These are phyloP conservation scores for Pichia eremophila DNA, from an alignment of 805 yeast species.

Conservation along the genomic window DNA sequence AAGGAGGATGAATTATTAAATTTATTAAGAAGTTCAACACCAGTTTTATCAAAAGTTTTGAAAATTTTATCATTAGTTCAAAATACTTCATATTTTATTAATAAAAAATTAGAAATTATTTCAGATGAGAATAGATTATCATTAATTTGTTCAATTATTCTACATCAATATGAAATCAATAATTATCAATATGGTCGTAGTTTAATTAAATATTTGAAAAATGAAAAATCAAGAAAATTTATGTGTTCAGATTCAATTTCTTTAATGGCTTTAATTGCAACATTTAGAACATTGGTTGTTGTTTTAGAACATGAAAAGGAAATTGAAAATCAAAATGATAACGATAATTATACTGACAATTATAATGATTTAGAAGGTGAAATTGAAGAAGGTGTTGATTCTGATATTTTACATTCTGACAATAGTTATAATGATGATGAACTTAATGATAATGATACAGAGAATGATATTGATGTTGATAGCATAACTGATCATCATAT, in stretches of 20 bases:
- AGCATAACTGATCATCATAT: no score
- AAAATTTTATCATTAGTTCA: not conserved
- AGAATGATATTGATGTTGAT: not conserved
- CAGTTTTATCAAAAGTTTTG: slow-evolving; percentile 5
- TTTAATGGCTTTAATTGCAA: slow-evolving; percentile 21
- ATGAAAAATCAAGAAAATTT: slow-evolving; percentile 7
- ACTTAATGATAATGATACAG: not conserved
- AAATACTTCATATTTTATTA: not conserved
- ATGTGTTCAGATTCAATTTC: slow-evolving; percentile 17
- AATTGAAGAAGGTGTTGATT: not conserved
- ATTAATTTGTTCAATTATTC: slow-evolving; percentile 22
- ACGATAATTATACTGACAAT: not conserved
- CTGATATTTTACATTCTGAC: not conserved
- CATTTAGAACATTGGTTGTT: slow-evolving; percentile 17
- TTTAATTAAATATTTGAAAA: slow-evolving; percentile 19
- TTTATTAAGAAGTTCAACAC: not conserved
- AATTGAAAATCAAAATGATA: not conserved
- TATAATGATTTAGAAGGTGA: not conserved
- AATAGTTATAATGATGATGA: no score
- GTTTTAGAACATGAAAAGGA: slow-evolving; percentile 7
- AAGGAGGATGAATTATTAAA: slow-evolving; percentile 1
- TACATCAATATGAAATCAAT: slow-evolving; percentile 19
- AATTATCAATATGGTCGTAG: slow-evolving; percentile 15
- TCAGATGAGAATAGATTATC: slow-evolving; percentile 24
- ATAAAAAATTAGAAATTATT: slow-evolving; percentile 1